These are phyloP conservation scores for Nigrospora oryzae DNA, from an alignment of 2,329 filamentous ascomycete genomes.

Conservation along the genomic window DNA sequence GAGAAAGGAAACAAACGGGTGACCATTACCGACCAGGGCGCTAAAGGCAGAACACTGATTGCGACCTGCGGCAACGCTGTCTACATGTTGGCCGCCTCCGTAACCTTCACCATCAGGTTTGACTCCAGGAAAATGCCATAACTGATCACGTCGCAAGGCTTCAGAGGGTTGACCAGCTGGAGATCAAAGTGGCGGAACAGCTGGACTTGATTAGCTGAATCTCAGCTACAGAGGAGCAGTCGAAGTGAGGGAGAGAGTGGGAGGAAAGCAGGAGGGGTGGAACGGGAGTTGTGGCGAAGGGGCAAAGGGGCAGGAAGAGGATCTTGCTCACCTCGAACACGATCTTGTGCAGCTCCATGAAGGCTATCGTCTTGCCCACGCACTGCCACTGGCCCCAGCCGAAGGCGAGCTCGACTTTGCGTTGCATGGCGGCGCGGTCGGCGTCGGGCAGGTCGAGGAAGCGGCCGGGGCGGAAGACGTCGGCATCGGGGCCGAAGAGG, in stretches of 20 bases:
- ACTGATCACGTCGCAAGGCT: not conserved
- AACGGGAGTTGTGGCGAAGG: no score
- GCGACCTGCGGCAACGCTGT: not conserved
- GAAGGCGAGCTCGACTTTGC: not conserved
- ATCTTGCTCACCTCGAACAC: not conserved
- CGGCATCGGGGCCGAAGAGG: not conserved
- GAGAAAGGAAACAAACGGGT: no score
- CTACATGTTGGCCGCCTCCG: not conserved
- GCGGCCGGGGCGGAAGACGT: not conserved
- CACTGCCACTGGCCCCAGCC: constrained; percentile 1
- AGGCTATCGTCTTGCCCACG: not conserved
- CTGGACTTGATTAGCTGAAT: not conserved
- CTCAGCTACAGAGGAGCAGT: no score
- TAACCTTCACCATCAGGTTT: not conserved
- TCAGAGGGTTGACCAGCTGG: not conserved
- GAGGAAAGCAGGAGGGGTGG: no score
- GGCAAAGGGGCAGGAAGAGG: no score
- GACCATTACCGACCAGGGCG: no score
- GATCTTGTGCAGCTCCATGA: constrained; percentile 1
- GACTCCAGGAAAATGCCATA: constrained; percentile 1
- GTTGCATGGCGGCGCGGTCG: not conserved
- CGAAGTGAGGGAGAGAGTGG: no score
- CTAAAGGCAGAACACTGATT: no score
- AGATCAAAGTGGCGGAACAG: constrained; percentile 1
- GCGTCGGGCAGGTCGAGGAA: not conserved